Evolutionary conservation across 2,329 filamentous ascomycete species (phyloP), one percentile per base, ranked within the genome.

Genomic region (Keithomyces neogunnii): DNA sequence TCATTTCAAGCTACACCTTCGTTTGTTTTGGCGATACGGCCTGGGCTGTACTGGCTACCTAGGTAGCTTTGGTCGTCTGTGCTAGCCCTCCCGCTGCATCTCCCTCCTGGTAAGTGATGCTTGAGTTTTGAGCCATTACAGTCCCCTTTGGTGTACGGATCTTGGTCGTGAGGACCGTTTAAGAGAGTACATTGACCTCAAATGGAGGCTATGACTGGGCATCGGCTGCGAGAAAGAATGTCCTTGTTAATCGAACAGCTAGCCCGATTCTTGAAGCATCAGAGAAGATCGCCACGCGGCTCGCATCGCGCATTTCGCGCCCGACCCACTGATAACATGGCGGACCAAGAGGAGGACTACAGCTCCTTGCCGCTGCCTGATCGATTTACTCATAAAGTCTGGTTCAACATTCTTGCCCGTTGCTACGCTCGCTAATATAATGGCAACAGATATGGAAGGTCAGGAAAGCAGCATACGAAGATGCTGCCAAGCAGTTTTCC

Each of bases 381-480:
- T 57, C 82, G 89, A 65, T 95, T 91, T 71, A 75, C 80, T 50
- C 89, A 95, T 75, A 95, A 95, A 75, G 82, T 85, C 61, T 50
- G 66, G 57, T 39, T 32, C 5, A 6, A 40, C 13, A 2, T n/a
- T 45, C 26, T 32, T 35, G 8, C 8, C 19, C 9, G 45, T 31
- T 47, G 5, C 8, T 31, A 36, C 7, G 5, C 7, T 19, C 30
- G 39, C 56, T 58, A 49, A 60, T 48, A 53, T 53, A 47, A 51
- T 32, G 2, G 49, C 3, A 4, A 3, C 30, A 88, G 86, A 82
- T 88, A 63, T 99, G 93, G 93, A 99, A 99, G 78, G 91, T 95
- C 42, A 82, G 93, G 63, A 99, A 99, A 73, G 84, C 83, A 64
- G 93, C 85, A 49, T 99, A 97, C 66, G 93, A 99, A 76, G 89